Evolutionary conservation across 768 basidiomycete genomes (phyloP), one percentile per base, ranked within the genome.

Genomic region (Agrocybe chaxingu): DNA sequence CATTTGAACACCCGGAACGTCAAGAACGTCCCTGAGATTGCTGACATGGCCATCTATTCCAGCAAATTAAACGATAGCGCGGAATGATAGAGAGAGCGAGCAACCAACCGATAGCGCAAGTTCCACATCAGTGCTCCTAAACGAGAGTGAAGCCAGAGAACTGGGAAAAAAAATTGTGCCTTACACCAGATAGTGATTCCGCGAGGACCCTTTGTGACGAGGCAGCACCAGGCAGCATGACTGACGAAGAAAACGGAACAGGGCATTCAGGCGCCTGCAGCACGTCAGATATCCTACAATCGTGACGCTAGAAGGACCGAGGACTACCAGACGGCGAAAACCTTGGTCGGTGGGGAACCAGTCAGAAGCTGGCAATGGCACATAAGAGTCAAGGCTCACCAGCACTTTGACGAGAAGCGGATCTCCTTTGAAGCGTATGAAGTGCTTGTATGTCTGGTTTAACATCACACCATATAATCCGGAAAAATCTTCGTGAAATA

Each of bases 41-140:
- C 68, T n/a, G 68, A 69, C 33, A 69, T 66, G 13, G 63, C 32
- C 63, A 69, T 69, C 68, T 69, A 42, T n/a, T n/a, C 30, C 9
- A 4, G 8, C 3, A 13, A 36, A 50, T 42, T 24, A 16, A n/a
- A 10, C 10, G 7, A 12, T 35, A 10, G 33, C 42, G 3, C 8
- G 19, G 16, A n/a, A 39, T 19, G 19, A 33, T 24, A 19, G 13
- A 2, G 29, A 29, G 42, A 53, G 35, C 38, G 6, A 39, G 16
- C n/a, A 7, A 33, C 52, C 35, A 10, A 67, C 68, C 16, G 68
- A 69, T 24, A 69, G 40, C 5, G 58, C 58, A 13, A 69, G 51
- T 50, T 69, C 68, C 30, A 64, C 68, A 54, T 67, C 68, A n/a
- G 66, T 50, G 52, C 68, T 69, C 68, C 66, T 69, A 47, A 13